Base-by-base conservation (phyloP, 176 grass and related monocot species). In the Lolium perenne region DNA sequence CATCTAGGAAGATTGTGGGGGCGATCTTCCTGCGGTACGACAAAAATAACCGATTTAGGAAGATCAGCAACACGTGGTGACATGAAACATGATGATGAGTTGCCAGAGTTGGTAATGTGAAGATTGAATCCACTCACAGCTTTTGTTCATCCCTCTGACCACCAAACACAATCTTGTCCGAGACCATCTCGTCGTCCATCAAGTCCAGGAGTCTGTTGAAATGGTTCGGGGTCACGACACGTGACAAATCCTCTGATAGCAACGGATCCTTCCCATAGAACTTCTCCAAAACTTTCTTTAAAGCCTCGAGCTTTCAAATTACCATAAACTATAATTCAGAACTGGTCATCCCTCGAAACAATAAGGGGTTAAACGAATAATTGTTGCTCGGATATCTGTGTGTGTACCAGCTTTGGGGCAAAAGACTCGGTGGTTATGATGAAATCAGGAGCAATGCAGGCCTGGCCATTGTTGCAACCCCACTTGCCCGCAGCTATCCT, bases 381-480 rank as follows among this genome's bases (percentile, higher is more conserved):
- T 25, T 74, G 12, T 25, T 25, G 43, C 10, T 13, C 12, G 32
- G 32, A 73, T 22, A 15, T 26, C 51, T 53, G 7, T 8, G 29
- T 62, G 22, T 72, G 14, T 89, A 97, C 95, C 92, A 97, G 71
- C 68, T 93, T 72, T 79, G 92, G 91, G 46, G 92, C 92, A 32
- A 93, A 95, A 6, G 91, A 90, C 86, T 91, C 86, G 0, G 95
- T 94, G 16, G 95, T 97, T 21, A 97, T 77, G 77, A 97, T 82
- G 82, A 90, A 97, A 84, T 97, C 92, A 4, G 95, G 95, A 50
- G 95, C 89, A 73, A 95, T 80, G 71, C 95, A 97, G 54, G 95
- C 91, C 68, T 97, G 95, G 7, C 95, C 95, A 72, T 78, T 93
- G 55, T 94, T 97, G 80, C 92, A 90, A 81, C 92, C 89, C 95